Evolutionary conservation across 2,329 filamentous ascomycete species (phyloP).

Genomic region (Cladobotryum mycophilum): DNA sequence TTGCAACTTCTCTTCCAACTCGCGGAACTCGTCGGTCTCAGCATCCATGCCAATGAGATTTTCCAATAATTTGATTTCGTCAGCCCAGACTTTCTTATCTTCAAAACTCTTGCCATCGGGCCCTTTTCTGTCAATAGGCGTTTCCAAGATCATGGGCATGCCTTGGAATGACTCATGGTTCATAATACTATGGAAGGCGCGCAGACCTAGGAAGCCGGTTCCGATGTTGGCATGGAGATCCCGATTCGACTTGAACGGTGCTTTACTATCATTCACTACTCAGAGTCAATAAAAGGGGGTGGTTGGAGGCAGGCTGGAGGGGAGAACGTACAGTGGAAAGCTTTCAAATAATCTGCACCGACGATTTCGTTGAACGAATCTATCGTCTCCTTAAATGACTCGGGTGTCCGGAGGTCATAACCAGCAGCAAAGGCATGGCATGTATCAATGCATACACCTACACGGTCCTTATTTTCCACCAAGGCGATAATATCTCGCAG

Average conservation of each 20-base stretch:
- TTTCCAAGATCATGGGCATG: conserved; percentile 90
- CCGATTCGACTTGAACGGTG: conserved; percentile 71
- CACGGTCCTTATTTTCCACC: conserved; percentile 72
- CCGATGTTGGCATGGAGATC: conserved; percentile 97
- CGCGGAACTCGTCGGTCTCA: conserved; percentile 64
- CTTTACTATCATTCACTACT: conserved; percentile 89
- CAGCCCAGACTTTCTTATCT: conserved; percentile 80
- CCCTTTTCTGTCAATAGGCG: conserved; percentile 73
- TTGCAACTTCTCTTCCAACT: conserved; percentile 58
- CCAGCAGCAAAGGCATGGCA: conserved; percentile 95
- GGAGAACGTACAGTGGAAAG: conserved; percentile 56
- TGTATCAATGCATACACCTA: conserved; percentile 94
- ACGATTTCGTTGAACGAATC: conserved; percentile 70
- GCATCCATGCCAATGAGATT: conserved; percentile 77
- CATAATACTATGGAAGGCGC: conserved; percentile 85
- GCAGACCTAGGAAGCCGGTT: conserved; percentile 83
- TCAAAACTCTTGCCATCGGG: conserved; percentile 62
- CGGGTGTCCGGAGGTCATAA: conserved; percentile 76
- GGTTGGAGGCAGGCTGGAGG: neutral
- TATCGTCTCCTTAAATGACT: conserved; percentile 68
- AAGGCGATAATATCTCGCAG: conserved; percentile 75
- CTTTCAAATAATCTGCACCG: conserved; percentile 71
- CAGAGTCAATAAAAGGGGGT: conserved; percentile 3
- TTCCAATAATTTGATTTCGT: conserved; percentile 92
- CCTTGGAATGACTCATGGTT: conserved; percentile 71